These are phyloP conservation scores for Bimuria novae-zelandiae DNA, from an alignment of 2,329 filamentous ascomycete genomes.

Conservation along the genomic window DNA sequence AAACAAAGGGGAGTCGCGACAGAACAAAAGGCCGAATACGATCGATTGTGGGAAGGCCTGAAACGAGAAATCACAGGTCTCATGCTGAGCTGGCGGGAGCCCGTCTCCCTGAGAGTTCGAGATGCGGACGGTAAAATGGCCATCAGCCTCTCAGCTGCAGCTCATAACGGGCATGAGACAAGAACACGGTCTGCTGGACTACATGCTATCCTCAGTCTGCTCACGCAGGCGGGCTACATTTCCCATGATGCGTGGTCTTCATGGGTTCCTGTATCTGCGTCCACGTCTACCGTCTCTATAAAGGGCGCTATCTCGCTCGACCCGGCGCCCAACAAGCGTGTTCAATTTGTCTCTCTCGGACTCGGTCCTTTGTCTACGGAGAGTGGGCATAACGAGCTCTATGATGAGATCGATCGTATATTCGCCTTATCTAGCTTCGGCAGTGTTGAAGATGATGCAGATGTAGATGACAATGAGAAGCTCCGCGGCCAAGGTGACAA, in stretches of 20 bases:
- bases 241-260: conserved; percentile 55
- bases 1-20: conserved; percentile 70
- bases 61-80: conserved; percentile 64
- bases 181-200: conserved; percentile 26
- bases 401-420: conserved; percentile 75
- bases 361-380: conserved; percentile 66
- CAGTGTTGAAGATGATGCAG: conserved; percentile 53
- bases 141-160: conserved; percentile 28
- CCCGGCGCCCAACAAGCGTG: conserved; percentile 71
- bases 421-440: conserved; percentile 82
- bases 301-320: conserved; percentile 72
- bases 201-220: conserved; percentile 45
- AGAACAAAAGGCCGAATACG: conserved; percentile 57
- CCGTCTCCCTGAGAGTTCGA: conserved; percentile 62
- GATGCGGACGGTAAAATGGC: conserved; percentile 54
- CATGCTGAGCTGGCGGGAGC: conserved; percentile 69
- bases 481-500: conserved; percentile 44
- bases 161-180: neutral
- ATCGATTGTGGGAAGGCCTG: conserved; percentile 69
- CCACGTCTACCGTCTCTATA: conserved; percentile 64
- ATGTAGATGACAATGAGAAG: conserved; percentile 44
- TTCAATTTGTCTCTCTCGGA: conserved; percentile 83
- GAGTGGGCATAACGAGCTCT: conserved; percentile 67
- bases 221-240: conserved; percentile 69
- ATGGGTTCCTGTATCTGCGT: conserved; percentile 76